These are phyloP conservation scores for Psilocybe cyanescens DNA, from an alignment of 768 basidiomycete species.

Conservation along the genomic window DNA sequence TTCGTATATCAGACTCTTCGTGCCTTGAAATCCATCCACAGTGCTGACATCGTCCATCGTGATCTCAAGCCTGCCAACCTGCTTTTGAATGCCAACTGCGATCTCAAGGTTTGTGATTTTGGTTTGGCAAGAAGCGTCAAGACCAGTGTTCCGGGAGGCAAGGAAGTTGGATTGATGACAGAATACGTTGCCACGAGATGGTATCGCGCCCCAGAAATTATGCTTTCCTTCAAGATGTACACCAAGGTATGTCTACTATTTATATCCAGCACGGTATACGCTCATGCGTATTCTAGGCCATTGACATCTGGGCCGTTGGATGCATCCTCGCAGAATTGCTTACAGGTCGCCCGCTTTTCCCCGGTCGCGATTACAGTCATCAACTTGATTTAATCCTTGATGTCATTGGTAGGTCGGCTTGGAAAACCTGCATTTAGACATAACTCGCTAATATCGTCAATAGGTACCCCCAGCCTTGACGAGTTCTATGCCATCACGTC, in stretches of 20 bases:
- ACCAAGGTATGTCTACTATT: slow-evolving; percentile 53
- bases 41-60: slow-evolving; percentile 79
- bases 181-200: slow-evolving; percentile 92
- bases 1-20: slow-evolving; percentile 86
- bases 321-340: slow-evolving; percentile 85
- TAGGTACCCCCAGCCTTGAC: slow-evolving; percentile 83
- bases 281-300: slow-evolving; percentile 36
- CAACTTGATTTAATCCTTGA: slow-evolving; percentile 89
- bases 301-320: slow-evolving; percentile 77
- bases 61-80: slow-evolving; percentile 89
- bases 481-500: slow-evolving; percentile 93
- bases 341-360: slow-evolving; percentile 82
- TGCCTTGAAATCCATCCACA: slow-evolving; percentile 88
- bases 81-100: slow-evolving; percentile 87
- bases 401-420: slow-evolving; percentile 61
- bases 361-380: slow-evolving; percentile 85
- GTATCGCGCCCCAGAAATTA: slow-evolving; percentile 95
- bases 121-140: slow-evolving; percentile 76
- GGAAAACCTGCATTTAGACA: background rate
- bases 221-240: slow-evolving; percentile 93
- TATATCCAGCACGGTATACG: background rate
- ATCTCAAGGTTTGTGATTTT: slow-evolving; percentile 90
- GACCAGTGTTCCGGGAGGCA: slow-evolving; percentile 54
- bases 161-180: slow-evolving; percentile 73
- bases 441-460: slow-evolving; percentile 14